Evolutionary conservation across 2,329 filamentous ascomycete species (phyloP).

Genomic region (Penicillium psychrosexuale): DNA sequence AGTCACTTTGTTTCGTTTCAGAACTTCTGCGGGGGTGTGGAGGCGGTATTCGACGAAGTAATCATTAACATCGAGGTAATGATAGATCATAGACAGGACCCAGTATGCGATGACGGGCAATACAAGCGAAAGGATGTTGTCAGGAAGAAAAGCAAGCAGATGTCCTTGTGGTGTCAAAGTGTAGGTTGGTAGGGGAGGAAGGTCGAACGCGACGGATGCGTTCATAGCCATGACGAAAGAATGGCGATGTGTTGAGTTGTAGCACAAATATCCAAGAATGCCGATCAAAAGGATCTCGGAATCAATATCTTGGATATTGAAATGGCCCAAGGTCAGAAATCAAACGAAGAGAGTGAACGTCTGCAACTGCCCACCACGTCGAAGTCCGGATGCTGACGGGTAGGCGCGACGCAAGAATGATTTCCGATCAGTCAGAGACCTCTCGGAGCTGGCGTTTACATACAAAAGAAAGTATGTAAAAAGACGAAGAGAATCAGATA

Average conservation of each 20-base stretch:
- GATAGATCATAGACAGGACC: constrained; percentile 79
- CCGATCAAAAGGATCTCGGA: background rate
- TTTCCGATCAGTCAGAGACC: background rate
- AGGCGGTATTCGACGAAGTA: constrained; percentile 87
- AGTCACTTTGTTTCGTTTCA: constrained; percentile 80
- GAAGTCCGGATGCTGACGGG: constrained; percentile 9
- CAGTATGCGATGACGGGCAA: constrained; percentile 84
- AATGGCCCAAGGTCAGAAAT: background rate
- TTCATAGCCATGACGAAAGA: constrained; percentile 35
- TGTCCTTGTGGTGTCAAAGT: constrained; percentile 66
- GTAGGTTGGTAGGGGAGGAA: constrained; percentile 86
- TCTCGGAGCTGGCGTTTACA: background rate
- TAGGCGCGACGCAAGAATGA: constrained; percentile 2
- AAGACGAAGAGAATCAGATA: background rate
- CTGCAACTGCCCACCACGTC: constrained; percentile 5
- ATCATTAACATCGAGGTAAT: constrained; percentile 80
- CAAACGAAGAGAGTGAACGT: constrained; percentile 4
- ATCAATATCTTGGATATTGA: background rate
- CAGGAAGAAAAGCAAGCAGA: constrained; percentile 73
- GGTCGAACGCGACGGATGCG: constrained; percentile 46
- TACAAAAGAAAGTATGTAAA: background rate
- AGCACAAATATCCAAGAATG: background rate
- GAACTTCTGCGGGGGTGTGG: constrained; percentile 88
- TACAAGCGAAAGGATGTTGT: constrained; percentile 73
- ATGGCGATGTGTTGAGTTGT: background rate